Base-by-base conservation (phyloP, 306 rosid genomes). In the Cyamopsis tetragonoloba region DNA sequence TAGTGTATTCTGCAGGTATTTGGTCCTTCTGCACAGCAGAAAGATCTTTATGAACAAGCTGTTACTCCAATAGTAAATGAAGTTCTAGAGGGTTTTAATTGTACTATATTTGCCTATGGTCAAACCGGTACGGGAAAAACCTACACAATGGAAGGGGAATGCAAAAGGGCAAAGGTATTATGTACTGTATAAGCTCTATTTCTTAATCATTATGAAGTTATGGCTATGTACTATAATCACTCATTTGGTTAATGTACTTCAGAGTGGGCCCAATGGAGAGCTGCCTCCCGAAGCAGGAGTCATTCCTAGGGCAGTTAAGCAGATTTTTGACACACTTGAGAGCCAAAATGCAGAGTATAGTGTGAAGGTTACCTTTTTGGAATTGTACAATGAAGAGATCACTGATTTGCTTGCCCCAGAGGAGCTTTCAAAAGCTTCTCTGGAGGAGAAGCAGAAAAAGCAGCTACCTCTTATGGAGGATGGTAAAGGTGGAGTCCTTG, bases 401-500 rank as follows among this genome's bases (percentile, higher is more conserved):
- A 92, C 96, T 8, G 98, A 92, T 67, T 77, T 92, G 59, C 98
- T 92, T 75, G 98, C 98, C 12, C 98, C 96, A 0, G 98, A 92
- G 61, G 98, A 92, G 55, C 35, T 92, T 50, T 84, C 88, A 3
- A 87, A 86, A 62, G 88, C 66, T 68, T 42, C 67, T 61, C 66
- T 69, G 80, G 98, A 92, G 80, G 98, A 92, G 46, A 92, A 87
- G 88, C 95, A 87, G 55, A 92, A 84, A 20, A 92, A 89, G 78
- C 95, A 79, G 85, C 83, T 92, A 65, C 98, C 98, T 60, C 78
- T 92, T 4, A 92, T 92, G 98, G 98, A 92, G 79, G 96, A 92
- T 78, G 98, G 98, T 27, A 92, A 92, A 82, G 96, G 98, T 51
- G 98, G 98, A 49, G 98, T 92, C 68, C 96, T 92, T 10, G 98